These are phyloP conservation scores for Bjerkandera adusta DNA, from an alignment of 1,284 basidiomycete genomes.

Conservation along the genomic window DNA sequence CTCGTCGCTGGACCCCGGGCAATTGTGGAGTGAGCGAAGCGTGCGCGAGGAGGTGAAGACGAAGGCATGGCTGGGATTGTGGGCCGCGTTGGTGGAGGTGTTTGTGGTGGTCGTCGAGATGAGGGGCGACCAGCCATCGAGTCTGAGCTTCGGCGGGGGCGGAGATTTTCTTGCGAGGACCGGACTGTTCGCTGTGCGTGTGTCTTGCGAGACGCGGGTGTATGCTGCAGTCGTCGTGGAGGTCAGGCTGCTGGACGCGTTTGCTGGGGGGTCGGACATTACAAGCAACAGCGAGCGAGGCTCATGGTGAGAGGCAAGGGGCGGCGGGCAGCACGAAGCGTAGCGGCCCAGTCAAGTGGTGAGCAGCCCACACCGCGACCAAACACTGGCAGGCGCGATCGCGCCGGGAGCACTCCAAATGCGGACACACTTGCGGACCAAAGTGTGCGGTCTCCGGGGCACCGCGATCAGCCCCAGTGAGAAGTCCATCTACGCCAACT, in stretches of 20 bases:
- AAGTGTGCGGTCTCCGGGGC: no score
- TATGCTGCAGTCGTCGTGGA: background rate
- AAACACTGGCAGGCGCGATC: no score
- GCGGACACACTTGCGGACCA: no score
- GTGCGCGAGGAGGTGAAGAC: constrained; percentile 31
- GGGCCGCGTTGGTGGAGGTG: constrained; percentile 57
- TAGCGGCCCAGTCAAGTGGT: no score
- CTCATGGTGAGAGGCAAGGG: constrained; percentile 11
- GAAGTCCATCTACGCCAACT: no score
- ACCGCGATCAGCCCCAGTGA: no score
- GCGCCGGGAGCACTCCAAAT: no score
- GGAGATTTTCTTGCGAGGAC: constrained; percentile 20
- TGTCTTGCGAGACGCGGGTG: background rate
- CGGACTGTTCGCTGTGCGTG: constrained; percentile 1
- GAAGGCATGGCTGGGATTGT: constrained; percentile 22
- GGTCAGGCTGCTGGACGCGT: background rate
- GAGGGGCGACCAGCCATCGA: constrained; percentile 25
- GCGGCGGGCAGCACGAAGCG: background rate
- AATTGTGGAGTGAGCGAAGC: constrained; percentile 18
- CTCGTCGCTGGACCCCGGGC: constrained; percentile 8
- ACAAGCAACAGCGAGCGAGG: constrained; percentile 8
- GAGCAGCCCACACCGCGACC: background rate
- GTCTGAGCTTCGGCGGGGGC: constrained; percentile 26
- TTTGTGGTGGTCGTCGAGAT: constrained; percentile 26
- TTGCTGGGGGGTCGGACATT: constrained; percentile 3